Evolutionary conservation across 2,329 filamentous ascomycete genomes (phyloP).

Genomic region (Ophiosphaerella narmari): DNA sequence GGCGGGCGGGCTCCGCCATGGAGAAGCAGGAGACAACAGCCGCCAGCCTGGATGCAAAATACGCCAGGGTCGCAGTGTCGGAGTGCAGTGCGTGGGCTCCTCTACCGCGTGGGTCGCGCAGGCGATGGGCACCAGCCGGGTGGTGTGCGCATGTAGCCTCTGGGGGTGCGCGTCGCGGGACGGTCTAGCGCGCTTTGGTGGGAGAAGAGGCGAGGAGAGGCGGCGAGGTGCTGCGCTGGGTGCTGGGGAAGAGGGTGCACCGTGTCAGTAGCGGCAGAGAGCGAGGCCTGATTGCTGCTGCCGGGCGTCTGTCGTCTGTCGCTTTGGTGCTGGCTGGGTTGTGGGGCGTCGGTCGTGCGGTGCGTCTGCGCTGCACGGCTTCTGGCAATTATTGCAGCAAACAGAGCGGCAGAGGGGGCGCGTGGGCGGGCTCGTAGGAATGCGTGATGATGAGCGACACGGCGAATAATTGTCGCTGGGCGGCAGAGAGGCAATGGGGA

Average conservation of each 20-base stretch:
- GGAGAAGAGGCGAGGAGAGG: not conserved
- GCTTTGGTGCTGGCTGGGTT: constrained; percentile 28
- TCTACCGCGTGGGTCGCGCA: constrained; percentile 32
- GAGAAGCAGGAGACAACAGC: constrained; percentile 46
- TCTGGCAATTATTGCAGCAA: constrained; percentile 29
- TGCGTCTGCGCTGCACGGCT: constrained; percentile 10
- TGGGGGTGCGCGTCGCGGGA: constrained; percentile 31
- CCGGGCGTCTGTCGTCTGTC: constrained; percentile 20
- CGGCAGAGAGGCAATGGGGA: constrained; percentile 28
- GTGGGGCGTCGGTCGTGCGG: constrained; percentile 6
- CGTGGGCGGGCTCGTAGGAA: constrained; percentile 41
- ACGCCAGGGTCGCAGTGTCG: constrained; percentile 40
- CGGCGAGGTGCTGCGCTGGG: too few species aligned
- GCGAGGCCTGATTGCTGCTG: not conserved
- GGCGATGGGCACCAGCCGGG: constrained; percentile 18
- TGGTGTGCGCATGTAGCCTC: constrained; percentile 34
- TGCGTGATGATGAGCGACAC: constrained; percentile 41
- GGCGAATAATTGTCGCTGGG: constrained; percentile 27
- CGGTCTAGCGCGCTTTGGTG: constrained; percentile 33
- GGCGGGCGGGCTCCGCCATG: constrained; percentile 48
- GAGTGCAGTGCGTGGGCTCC: constrained; percentile 2
- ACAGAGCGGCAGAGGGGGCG: constrained; percentile 16
- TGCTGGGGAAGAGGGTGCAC: not conserved
- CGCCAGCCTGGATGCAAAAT: constrained; percentile 45
- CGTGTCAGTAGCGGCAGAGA: constrained; percentile 8